These are phyloP conservation scores for Pseudocercospora fijiensis DNA, from an alignment of 2,329 filamentous ascomycete genomes.

Conservation along the genomic window DNA sequence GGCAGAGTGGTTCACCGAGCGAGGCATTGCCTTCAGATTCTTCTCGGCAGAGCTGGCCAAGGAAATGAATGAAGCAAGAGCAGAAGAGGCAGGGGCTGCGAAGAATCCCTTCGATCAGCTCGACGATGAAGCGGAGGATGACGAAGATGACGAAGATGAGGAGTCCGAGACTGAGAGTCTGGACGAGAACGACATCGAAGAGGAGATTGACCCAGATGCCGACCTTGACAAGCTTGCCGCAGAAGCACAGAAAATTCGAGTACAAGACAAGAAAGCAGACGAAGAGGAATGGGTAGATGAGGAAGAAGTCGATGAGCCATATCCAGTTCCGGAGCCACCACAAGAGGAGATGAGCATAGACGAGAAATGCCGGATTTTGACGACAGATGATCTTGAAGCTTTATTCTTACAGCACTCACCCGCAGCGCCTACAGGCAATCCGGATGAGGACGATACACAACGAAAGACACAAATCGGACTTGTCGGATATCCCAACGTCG, in stretches of 20 bases:
- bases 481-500: constrained; percentile 97
- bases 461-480: constrained; percentile 85
- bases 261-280: constrained; percentile 44
- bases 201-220: constrained; percentile 47
- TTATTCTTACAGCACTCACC: constrained; percentile 79
- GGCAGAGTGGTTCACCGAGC: constrained; percentile 80
- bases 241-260: constrained; percentile 41
- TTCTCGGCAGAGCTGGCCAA: constrained; percentile 94
- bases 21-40: constrained; percentile 86
- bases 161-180: constrained; percentile 36
- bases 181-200: constrained; percentile 35
- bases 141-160: constrained; percentile 46
- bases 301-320: constrained; percentile 38
- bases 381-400: constrained; percentile 86
- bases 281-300: constrained; percentile 42
- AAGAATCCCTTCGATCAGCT: constrained; percentile 30
- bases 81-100: constrained; percentile 43
- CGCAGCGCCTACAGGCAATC: constrained; percentile 45
- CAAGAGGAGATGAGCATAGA: constrained; percentile 41
- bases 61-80: constrained; percentile 75
- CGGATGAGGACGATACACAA: constrained; percentile 49
- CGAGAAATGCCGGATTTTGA: constrained; percentile 69
- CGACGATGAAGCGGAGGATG: constrained; percentile 65
- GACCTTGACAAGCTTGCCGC: constrained; percentile 42
- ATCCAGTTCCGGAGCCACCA: constrained; percentile 36